These are phyloP conservation scores for Suhomyces guaymorum DNA, from an alignment of 1,139 yeast species.

Conservation along the genomic window DNA sequence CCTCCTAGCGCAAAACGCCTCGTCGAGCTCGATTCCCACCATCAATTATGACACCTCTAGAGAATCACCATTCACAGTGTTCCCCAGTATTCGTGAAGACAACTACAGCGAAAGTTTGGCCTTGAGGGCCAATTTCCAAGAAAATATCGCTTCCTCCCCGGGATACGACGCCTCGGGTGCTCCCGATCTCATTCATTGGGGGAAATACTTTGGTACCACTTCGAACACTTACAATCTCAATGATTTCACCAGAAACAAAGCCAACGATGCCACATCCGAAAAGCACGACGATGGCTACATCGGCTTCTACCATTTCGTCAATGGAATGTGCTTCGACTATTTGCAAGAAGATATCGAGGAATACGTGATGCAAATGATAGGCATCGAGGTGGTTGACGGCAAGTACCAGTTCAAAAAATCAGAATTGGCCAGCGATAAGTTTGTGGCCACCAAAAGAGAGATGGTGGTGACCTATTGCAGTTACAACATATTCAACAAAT, in stretches of 20 bases:
- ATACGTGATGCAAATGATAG: conserved; percentile 31
- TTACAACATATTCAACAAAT: conserved; percentile 49
- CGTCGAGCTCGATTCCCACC: conserved; percentile 9
- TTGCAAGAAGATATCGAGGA: conserved; percentile 30
- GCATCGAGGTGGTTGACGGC: conserved; percentile 24
- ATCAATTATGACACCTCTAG: conserved; percentile 9
- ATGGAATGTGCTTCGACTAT: conserved; percentile 32
- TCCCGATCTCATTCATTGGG: conserved; percentile 44
- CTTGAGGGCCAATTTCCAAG: conserved; percentile 24
- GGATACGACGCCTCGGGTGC: conserved; percentile 28
- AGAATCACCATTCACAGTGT: conserved; percentile 7
- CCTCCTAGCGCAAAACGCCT: conserved; percentile 6
- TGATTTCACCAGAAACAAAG: conserved; percentile 25
- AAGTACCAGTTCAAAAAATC: conserved; percentile 20
- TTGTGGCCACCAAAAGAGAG: conserved; percentile 26
- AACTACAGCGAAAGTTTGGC: conserved; percentile 33
- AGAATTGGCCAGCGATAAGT: conserved; percentile 8
- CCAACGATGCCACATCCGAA: conserved; percentile 7
- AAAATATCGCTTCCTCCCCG: conserved; percentile 14
- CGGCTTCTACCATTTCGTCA: conserved; percentile 42
- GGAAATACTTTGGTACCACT: conserved; percentile 36
- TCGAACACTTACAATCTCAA: conserved; percentile 31
- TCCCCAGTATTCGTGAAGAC: conserved; percentile 25
- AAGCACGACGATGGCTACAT: conserved; percentile 43
- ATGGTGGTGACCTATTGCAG: conserved; percentile 49